Evolutionary conservation across 148 eudicot genomes (phyloP).

Genomic region (Fagopyrum homotropicum): DNA sequence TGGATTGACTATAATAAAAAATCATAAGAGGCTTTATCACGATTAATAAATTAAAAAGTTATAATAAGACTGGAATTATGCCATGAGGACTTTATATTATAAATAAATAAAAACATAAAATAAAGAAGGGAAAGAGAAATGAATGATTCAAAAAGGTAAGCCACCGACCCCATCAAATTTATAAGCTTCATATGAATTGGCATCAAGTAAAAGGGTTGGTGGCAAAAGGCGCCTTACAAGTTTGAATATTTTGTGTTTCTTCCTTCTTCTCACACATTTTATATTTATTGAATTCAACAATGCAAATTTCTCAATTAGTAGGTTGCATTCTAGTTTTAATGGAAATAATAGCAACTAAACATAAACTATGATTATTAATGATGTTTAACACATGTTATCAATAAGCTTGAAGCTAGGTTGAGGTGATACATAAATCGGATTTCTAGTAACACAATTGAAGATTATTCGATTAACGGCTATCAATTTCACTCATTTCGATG

Average conservation of each 20-base stretch:
- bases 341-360: neutral
- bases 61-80: too few species aligned
- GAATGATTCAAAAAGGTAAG: conserved; percentile 6
- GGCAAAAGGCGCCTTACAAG: conserved; percentile 5
- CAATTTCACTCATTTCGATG: too few species aligned
- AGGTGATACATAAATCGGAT: too few species aligned
- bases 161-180: neutral
- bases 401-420: neutral
- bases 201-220: neutral
- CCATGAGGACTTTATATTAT: too few species aligned
- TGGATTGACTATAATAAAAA: too few species aligned
- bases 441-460: too few species aligned
- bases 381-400: neutral
- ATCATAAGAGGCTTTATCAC: too few species aligned
- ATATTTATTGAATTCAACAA: neutral
- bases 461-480: too few species aligned
- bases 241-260: neutral
- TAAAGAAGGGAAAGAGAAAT: neutral
- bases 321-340: neutral
- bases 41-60: too few species aligned
- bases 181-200: neutral
- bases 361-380: neutral
- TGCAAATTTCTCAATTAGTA: neutral
- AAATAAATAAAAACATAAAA: neutral
- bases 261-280: neutral